A percentile compares a stretch with the other conserved stretches of the same genome.
These are phyloP conservation scores for Fusarium poae DNA, from an alignment of 2,329 filamentous ascomycete genomes.

Conservation along the genomic window DNA sequence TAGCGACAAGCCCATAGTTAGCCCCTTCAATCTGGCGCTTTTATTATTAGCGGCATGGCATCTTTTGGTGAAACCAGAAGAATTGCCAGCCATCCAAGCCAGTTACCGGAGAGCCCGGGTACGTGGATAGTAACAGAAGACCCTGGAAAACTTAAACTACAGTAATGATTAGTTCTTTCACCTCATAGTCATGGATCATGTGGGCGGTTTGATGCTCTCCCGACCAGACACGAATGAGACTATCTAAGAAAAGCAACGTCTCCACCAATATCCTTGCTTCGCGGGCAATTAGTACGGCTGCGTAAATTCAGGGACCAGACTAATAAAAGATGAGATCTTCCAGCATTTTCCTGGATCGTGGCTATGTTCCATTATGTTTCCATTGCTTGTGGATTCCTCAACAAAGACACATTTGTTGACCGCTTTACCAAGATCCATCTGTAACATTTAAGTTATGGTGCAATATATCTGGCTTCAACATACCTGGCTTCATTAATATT, in stretches of 20 bases:
- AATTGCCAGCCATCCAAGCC: constrained; percentile 23
- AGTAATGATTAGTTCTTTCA: not conserved
- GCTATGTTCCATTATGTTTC: constrained; percentile 15
- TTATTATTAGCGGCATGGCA: constrained; percentile 21
- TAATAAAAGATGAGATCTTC: constrained; percentile 20
- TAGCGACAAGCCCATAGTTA: not conserved
- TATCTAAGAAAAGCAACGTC: constrained; percentile 26
- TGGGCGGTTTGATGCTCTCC: constrained; percentile 22
- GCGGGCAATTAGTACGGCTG: constrained; percentile 9
- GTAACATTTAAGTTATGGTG: not conserved
- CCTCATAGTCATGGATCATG: constrained; percentile 25
- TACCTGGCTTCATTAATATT: not conserved
- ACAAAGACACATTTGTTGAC: not conserved
- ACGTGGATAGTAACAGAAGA: not conserved
- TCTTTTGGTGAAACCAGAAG: constrained; percentile 40
- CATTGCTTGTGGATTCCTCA: constrained; percentile 15
- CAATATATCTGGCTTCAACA: not conserved
- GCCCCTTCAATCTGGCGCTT: constrained; percentile 20
- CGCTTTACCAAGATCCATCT: constrained; percentile 6
- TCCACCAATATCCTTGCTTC: constrained; percentile 28
- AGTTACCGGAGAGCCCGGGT: constrained; percentile 42
- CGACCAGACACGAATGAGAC: constrained; percentile 35
- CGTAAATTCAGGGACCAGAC: constrained; percentile 36
- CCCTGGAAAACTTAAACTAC: constrained; percentile 13
- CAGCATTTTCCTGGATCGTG: constrained; percentile 2